phyloP scores from a whole-genome alignment of 1,139 yeast species.

The Tardiomyces blankii region DNA sequence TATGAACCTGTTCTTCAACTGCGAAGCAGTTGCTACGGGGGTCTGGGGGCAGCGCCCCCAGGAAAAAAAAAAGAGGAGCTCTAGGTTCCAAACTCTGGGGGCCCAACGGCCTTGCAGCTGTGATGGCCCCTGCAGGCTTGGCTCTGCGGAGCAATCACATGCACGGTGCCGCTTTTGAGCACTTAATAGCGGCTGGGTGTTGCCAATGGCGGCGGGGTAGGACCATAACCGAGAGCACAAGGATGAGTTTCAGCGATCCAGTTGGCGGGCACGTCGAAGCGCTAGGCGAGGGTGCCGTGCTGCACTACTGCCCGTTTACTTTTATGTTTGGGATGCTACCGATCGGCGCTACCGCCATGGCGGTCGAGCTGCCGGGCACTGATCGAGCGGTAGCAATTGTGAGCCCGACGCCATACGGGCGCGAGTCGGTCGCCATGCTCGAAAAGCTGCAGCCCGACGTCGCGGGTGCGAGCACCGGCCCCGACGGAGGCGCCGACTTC shows the following conservation, averaged over 20 bases:
- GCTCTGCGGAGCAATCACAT: no score
- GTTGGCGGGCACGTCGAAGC: constrained; percentile 29
- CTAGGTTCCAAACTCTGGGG: no score
- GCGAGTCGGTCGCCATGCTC: constrained; percentile 30
- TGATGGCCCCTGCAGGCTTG: no score
- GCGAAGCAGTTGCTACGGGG: no score
- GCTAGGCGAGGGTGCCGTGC: constrained; percentile 23
- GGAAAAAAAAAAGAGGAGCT: no score
- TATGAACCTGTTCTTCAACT: no score
- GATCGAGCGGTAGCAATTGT: constrained; percentile 33
- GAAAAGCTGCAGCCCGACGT: constrained; percentile 15
- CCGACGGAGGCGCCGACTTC: constrained; percentile 25
- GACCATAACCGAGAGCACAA: no score
- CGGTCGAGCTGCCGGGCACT: constrained; percentile 31
- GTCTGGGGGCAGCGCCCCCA: no score
- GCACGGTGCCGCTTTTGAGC: no score
- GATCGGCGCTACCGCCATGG: constrained; percentile 54
- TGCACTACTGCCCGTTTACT: constrained; percentile 2
- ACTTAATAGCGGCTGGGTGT: no score
- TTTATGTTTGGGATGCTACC: constrained; percentile 20
- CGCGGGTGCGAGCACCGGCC: constrained; percentile 14
- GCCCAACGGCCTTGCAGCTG: no score
- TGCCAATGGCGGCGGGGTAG: no score
- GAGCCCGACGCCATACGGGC: constrained; percentile 52
- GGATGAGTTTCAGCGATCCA: constrained; percentile 12